phyloP scores from a whole-genome alignment of 306 rosid species.

The Albizia julibrissin region DNA sequence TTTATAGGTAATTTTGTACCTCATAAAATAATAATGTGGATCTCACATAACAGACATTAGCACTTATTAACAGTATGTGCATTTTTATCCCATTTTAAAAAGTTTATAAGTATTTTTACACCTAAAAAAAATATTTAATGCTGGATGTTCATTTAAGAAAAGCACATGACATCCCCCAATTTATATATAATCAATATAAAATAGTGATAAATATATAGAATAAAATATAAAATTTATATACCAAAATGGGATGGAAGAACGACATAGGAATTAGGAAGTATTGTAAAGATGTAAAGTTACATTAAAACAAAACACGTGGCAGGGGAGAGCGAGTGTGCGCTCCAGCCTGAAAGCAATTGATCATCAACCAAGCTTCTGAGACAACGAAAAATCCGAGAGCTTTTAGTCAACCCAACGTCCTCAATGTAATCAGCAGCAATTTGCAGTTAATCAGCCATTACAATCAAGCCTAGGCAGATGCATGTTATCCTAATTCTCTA shows the following conservation, averaged over 20 bases:
- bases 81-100: too few species aligned
- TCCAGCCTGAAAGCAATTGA: neutral
- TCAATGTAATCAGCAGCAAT: neutral
- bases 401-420: neutral
- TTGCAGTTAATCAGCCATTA: neutral
- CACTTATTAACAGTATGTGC: too few species aligned
- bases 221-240: too few species aligned
- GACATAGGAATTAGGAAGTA: neutral
- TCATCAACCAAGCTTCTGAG: neutral
- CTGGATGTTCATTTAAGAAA: too few species aligned
- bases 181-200: too few species aligned
- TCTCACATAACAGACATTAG: too few species aligned
- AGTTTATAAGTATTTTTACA: too few species aligned
- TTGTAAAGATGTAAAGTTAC: neutral
- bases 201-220: too few species aligned
- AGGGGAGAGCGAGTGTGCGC: neutral
- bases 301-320: neutral
- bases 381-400: neutral
- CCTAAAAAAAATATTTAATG: too few species aligned
- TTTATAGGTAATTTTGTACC: too few species aligned
- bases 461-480: neutral
- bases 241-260: neutral
- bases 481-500: neutral
- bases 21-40: too few species aligned
- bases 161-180: too few species aligned